These are phyloP conservation scores for Metarhizium guizhouense DNA, from an alignment of 2,329 filamentous ascomycete genomes.

Conservation along the genomic window DNA sequence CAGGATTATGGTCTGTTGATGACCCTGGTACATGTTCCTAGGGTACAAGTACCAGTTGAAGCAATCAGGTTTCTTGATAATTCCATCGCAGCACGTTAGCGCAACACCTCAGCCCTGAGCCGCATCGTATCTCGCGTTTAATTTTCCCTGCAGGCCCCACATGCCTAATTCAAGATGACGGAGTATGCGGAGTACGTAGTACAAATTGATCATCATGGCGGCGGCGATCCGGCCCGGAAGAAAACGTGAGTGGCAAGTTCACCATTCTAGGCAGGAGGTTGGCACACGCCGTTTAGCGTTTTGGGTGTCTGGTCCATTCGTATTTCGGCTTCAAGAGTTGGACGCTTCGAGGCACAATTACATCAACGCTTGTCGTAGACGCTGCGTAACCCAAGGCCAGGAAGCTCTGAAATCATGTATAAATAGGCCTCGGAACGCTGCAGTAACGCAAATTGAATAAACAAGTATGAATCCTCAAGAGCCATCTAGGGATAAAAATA, in stretches of 20 bases:
- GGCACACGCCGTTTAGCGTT: neutral
- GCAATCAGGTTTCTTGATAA: too few species aligned
- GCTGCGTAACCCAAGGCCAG: neutral
- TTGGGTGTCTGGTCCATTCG: neutral
- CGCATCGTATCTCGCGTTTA: conserved; percentile 11
- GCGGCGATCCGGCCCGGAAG: neutral
- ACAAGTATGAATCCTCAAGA: neutral
- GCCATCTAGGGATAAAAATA: neutral
- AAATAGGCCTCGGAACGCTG: neutral
- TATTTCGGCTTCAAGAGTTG: neutral
- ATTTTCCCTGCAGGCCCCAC: neutral
- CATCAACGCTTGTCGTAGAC: neutral
- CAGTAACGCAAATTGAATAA: neutral
- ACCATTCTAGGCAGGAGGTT: too few species aligned
- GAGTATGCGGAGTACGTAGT: too few species aligned
- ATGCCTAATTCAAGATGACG: neutral
- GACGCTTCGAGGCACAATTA: neutral
- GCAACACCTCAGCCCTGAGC: too few species aligned
- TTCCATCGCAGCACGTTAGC: too few species aligned
- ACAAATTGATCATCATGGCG: neutral
- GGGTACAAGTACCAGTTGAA: too few species aligned
- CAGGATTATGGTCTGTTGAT: too few species aligned
- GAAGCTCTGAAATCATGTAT: neutral
- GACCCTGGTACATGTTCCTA: too few species aligned
- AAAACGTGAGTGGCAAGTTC: neutral